Evolutionary conservation across 2,329 filamentous ascomycete genomes (phyloP).

Genomic region (Arthrinium puccinioides): DNA sequence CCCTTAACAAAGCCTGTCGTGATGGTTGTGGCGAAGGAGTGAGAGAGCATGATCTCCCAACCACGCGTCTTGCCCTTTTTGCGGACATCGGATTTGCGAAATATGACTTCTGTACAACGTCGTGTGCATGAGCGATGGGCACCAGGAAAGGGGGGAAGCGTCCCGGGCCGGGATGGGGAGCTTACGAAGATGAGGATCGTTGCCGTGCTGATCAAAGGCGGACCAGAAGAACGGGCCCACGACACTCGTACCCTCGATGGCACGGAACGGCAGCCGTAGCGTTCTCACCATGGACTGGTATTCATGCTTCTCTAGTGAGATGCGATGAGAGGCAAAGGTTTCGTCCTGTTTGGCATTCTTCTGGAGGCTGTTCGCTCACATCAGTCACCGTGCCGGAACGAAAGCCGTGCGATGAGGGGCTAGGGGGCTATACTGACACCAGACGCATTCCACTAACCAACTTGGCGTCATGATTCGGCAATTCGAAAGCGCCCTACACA

Average conservation of each 20-base stretch:
- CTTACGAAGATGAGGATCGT: slow-evolving; percentile 50
- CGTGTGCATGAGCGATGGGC: not conserved
- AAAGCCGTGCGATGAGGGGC: not conserved
- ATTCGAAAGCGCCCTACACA: slow-evolving; percentile 45
- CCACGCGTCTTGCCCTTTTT: slow-evolving; percentile 58
- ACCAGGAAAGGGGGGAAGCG: slow-evolving; percentile 3
- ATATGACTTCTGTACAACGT: slow-evolving; percentile 45
- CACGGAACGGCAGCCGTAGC: slow-evolving; percentile 46
- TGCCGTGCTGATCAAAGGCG: slow-evolving; percentile 47
- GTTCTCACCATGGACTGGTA: slow-evolving; percentile 51
- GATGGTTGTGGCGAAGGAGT: slow-evolving; percentile 45
- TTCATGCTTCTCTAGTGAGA: slow-evolving; percentile 41
- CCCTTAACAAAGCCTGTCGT: slow-evolving; percentile 57
- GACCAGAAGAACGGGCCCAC: slow-evolving; percentile 60
- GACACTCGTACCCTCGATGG: slow-evolving; percentile 50
- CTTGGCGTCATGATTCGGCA: slow-evolving; percentile 34
- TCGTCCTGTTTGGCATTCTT: slow-evolving; percentile 48
- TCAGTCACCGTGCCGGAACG: not conserved
- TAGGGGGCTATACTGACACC: slow-evolving; percentile 34
- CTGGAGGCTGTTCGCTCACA: slow-evolving; percentile 36
- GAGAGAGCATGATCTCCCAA: slow-evolving; percentile 57
- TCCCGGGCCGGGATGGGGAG: slow-evolving; percentile 5
- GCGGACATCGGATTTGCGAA: slow-evolving; percentile 58
- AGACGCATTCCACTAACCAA: slow-evolving; percentile 45
- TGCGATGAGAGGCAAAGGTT: slow-evolving; percentile 48